These are phyloP conservation scores for Pelargonium citronellum DNA, from an alignment of 441 rosid genomes.

Conservation along the genomic window DNA sequence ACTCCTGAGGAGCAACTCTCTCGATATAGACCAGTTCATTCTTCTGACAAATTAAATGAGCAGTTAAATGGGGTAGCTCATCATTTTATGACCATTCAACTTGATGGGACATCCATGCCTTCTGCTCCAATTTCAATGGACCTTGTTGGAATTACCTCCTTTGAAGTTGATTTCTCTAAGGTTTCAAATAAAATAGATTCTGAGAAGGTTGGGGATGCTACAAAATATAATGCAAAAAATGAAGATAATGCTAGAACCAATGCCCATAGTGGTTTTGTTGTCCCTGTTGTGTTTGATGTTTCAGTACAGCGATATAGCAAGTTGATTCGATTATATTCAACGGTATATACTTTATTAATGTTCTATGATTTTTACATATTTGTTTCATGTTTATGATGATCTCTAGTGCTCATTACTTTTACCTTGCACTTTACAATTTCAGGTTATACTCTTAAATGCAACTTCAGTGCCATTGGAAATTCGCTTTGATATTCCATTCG, in stretches of 20 bases:
- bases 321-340: slow-evolving; percentile 77
- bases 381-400: slow-evolving; percentile 9
- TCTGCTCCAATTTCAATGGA: slow-evolving; percentile 88
- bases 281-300: slow-evolving; percentile 91
- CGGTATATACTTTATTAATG: slow-evolving; percentile 42
- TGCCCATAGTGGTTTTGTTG: slow-evolving; percentile 50
- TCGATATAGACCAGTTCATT: slow-evolving; percentile 43
- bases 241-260: slow-evolving; percentile 37
- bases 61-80: slow-evolving; percentile 60
- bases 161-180: slow-evolving; percentile 87
- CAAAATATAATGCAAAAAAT: slow-evolving; percentile 29
- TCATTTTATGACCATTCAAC: slow-evolving; percentile 70
- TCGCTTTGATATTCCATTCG: slow-evolving; percentile 95
- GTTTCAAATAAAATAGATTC: slow-evolving; percentile 27
- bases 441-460: slow-evolving; percentile 78
- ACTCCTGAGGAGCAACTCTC: slow-evolving; percentile 52
- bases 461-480: slow-evolving; percentile 79
- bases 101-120: slow-evolving; percentile 72
- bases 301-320: slow-evolving; percentile 80
- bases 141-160: slow-evolving; percentile 73
- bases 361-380: slow-evolving; percentile 11
- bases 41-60: slow-evolving; percentile 57
- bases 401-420: slow-evolving; percentile 21
- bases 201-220: slow-evolving; percentile 23
- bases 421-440: slow-evolving; percentile 28